Evolutionary conservation across 1,139 yeast genomes (phyloP), one percentile per base, ranked within the genome.

Genomic region (Sugiyamaella novakii): DNA sequence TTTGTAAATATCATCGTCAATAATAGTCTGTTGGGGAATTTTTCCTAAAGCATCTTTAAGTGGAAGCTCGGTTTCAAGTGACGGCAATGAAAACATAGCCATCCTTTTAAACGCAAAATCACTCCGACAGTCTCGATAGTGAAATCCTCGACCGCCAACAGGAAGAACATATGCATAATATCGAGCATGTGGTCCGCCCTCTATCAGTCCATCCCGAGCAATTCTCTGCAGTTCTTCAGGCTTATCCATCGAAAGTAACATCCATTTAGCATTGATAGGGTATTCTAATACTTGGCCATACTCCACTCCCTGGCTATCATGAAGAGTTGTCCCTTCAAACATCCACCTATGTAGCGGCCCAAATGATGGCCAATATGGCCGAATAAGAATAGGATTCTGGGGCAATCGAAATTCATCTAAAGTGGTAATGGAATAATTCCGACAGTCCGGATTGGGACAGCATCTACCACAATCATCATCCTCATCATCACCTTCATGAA

Each of bases 371-470:
- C 46, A 27, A 19, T 46, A 48, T 8, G 56, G 42, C 11, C 50
- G 34, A 1, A 55, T 47, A 18, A 55, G 31, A 14, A 57, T 42
- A 3, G 59, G 44, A 38, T 57, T 53, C 4, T 36, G 43, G 3
- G 57, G 56, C 51, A 57, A 45, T 18, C 46, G 43, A 27, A 53
- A 51, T n/a, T 48, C 47, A 1, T 38, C 43, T 29, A 45, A 38
- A 7, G 52, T 44, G 1, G 44, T 55, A 2, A 55, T 33, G 1
- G 55, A 39, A 15, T 41, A 55, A 24, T 54, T 49, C 35, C 31
- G 29, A 40, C 59, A 54, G 11, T 47, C 52, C 1, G 59, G 59
- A 30, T 55, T 54, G n/a, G 50, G 29, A 27, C 59, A 55, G 14
- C 49, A 41, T 11, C 41, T 29, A 3, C 39, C 47, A 21, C 54